Percentiles rank a stretch among this genome's conserved stretches.
phyloP scores from a whole-genome alignment of 2,329 filamentous ascomycete species.

The Cladorrhinum sp. region DNA sequence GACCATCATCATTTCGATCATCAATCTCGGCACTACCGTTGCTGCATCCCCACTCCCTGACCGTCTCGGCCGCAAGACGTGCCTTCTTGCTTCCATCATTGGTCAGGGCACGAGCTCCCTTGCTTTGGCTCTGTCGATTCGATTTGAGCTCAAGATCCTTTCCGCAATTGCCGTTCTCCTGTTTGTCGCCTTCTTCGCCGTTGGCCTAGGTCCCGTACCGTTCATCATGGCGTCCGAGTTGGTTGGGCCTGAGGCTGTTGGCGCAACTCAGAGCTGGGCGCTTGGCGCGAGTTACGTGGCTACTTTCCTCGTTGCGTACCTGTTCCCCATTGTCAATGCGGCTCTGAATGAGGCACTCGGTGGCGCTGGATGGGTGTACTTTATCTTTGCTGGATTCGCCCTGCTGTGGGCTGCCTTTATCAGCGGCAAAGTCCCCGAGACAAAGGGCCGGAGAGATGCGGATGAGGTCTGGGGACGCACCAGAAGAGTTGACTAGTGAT shows the following conservation, averaged over 20 bases:
- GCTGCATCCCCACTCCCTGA: slow-evolving; percentile 82
- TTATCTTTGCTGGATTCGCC: slow-evolving; percentile 80
- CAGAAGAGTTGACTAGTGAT: slow-evolving; percentile 47
- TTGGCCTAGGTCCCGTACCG: slow-evolving; percentile 88
- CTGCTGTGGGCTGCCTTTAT: slow-evolving; percentile 69
- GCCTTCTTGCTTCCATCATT: slow-evolving; percentile 74
- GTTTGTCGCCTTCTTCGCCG: slow-evolving; percentile 86
- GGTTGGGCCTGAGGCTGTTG: slow-evolving; percentile 85
- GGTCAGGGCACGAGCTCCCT: slow-evolving; percentile 82
- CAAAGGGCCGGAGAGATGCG: slow-evolving; percentile 74
- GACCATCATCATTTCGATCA: slow-evolving; percentile 79
- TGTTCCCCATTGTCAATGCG: slow-evolving; percentile 85
- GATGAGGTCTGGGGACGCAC: slow-evolving; percentile 89
- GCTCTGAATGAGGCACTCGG: slow-evolving; percentile 62
- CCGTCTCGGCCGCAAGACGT: slow-evolving; percentile 80
- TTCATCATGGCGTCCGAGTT: slow-evolving; percentile 93
- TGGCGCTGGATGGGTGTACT: slow-evolving; percentile 80
- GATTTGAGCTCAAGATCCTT: slow-evolving; percentile 66
- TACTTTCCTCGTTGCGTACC: slow-evolving; percentile 89
- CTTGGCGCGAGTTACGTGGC: slow-evolving; percentile 84
- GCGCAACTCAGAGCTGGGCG: slow-evolving; percentile 85
- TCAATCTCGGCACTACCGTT: slow-evolving; percentile 82
- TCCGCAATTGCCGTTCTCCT: slow-evolving; percentile 77
- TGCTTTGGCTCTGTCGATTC: slow-evolving; percentile 75
- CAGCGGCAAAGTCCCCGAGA: slow-evolving; percentile 74